phyloP scores from a whole-genome alignment of 768 basidiomycete genomes.

The Lactarius quietus region DNA sequence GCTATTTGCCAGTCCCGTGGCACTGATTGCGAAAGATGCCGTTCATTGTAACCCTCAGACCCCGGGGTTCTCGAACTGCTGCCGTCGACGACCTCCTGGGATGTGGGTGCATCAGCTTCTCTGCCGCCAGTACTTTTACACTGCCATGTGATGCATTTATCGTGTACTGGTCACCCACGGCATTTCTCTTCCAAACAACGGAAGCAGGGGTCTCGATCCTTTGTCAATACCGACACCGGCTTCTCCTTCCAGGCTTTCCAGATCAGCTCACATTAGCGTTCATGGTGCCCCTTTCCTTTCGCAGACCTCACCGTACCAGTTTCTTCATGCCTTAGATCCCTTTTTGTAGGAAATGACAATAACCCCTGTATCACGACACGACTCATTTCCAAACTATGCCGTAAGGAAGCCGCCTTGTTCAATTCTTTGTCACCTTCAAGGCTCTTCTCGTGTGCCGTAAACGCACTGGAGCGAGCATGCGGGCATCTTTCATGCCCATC shows the following conservation, averaged over 20 bases:
- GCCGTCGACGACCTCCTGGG: background rate
- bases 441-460: slow-evolving; percentile 33
- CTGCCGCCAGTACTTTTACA: background rate
- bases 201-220: background rate
- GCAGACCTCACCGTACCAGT: background rate
- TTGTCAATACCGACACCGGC: background rate
- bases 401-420: slow-evolving; percentile 21
- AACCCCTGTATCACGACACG: background rate
- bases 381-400: background rate
- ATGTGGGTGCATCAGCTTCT: background rate
- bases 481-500: slow-evolving; percentile 39
- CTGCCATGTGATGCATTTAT: background rate
- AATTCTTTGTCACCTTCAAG: slow-evolving; percentile 44
- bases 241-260: background rate
- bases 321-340: slow-evolving; percentile 32
- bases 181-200: background rate
- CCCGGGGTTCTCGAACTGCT: background rate
- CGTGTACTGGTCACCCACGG: background rate
- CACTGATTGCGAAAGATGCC: background rate
- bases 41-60: background rate
- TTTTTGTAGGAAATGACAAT: slow-evolving; percentile 32
- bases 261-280: background rate
- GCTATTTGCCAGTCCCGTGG: background rate
- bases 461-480: background rate
- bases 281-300: background rate